Conservation (phyloP, 257 asterid genomes). For the Solanum pinnatisectum region DNA sequence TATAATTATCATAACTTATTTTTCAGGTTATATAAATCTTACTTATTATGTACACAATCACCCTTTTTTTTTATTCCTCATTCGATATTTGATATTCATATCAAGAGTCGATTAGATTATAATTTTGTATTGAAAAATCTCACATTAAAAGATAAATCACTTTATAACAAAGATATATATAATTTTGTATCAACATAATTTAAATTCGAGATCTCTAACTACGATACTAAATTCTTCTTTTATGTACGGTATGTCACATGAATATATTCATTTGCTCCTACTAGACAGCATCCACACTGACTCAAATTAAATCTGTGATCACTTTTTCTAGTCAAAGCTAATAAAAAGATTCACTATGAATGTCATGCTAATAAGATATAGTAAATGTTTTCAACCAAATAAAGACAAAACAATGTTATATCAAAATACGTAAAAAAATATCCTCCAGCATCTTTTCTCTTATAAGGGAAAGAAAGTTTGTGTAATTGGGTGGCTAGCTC, state of each 20-base stretch:
- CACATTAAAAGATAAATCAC: neutral
- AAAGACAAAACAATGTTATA: neutral
- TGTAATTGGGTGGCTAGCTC: neutral
- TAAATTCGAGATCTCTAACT: neutral
- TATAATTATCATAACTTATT: too few relatives aligned
- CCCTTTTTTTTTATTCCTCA: neutral
- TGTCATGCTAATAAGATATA: neutral
- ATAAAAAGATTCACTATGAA: neutral
- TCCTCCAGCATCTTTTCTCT: neutral
- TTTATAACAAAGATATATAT: neutral
- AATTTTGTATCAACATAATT: rapidly evolving
- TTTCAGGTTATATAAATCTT: neutral
- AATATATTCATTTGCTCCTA: neutral
- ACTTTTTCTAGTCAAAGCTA: slow-evolving; percentile 3
- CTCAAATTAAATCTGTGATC: neutral
- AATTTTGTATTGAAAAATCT: neutral
- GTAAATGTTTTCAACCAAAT: neutral
- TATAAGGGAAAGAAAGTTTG: neutral
- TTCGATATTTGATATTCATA: rapidly evolving
- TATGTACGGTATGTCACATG: neutral
- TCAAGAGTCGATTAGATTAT: rapidly evolving
- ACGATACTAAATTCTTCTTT: neutral
- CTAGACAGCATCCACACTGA: neutral
- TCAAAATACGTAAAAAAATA: neutral
- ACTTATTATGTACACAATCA: too few relatives aligned